phyloP scores from a whole-genome alignment of 352 stramenopile species.

The Phytophthora palmivora region DNA sequence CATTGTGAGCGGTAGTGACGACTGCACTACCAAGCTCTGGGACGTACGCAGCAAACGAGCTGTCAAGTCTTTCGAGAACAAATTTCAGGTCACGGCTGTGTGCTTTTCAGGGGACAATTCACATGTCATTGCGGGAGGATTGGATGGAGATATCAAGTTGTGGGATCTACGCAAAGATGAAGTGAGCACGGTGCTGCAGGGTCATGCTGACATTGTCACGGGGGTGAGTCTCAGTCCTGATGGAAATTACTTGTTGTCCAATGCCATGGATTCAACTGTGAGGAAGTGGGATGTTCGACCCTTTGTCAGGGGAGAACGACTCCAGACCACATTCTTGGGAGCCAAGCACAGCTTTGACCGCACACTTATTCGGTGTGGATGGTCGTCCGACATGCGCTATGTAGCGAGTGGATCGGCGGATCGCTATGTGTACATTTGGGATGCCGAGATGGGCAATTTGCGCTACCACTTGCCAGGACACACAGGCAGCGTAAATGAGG shows the following conservation, averaged over 20 bases:
- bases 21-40: constrained; percentile 91
- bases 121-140: constrained; percentile 89
- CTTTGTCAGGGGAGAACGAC: constrained; percentile 73
- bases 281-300: constrained; percentile 94
- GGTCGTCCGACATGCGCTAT: constrained; percentile 89
- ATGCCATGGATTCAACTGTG: constrained; percentile 95
- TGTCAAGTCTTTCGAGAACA: constrained; percentile 86
- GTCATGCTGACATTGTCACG: constrained; percentile 94
- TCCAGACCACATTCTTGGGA: constrained; percentile 75
- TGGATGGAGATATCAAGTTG: constrained; percentile 94
- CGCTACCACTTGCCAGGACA: constrained; percentile 95
- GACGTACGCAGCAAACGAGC: constrained; percentile 83
- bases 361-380: constrained; percentile 93
- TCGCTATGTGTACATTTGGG: constrained; percentile 96
- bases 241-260: constrained; percentile 93
- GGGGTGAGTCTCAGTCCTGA: constrained; percentile 94
- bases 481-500: constrained; percentile 94
- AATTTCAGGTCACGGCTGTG: constrained; percentile 92
- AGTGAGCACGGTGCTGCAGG: constrained; percentile 86
- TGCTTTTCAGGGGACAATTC: constrained; percentile 89
- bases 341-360: constrained; percentile 94
- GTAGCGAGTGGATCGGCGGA: constrained; percentile 92
- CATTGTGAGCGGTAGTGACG: constrained; percentile 92
- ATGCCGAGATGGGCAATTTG: constrained; percentile 90
- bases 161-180: constrained; percentile 93